Conservation (phyloP, 2,329 filamentous ascomycete species). For the Xylariaceae sp. region DNA sequence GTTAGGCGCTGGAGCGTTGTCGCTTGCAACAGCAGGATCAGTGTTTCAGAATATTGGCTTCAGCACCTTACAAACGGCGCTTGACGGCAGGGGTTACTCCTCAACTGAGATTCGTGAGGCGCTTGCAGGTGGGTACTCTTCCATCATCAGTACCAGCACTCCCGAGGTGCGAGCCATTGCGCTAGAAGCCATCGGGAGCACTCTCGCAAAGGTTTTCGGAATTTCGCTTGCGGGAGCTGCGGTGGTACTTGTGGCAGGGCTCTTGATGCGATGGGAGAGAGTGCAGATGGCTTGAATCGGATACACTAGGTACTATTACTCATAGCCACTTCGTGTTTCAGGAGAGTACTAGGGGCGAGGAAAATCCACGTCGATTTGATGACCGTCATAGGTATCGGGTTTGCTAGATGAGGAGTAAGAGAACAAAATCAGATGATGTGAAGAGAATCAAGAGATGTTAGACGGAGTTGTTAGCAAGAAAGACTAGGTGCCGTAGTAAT, state of each 20-base stretch:
- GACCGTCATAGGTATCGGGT: too few species aligned
- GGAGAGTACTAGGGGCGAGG: too few species aligned
- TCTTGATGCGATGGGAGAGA: neutral
- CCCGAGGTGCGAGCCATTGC: neutral
- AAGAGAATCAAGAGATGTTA: too few species aligned
- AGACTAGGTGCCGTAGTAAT: too few species aligned
- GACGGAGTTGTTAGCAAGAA: too few species aligned
- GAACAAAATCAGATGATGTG: too few species aligned
- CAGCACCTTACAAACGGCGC: neutral
- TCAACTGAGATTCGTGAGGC: neutral
- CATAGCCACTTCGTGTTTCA: too few species aligned
- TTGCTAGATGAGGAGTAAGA: too few species aligned
- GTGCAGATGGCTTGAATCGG: neutral
- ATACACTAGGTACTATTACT: too few species aligned
- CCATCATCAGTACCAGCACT: neutral
- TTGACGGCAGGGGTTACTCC: neutral
- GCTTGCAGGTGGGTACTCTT: neutral
- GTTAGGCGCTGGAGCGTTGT: neutral
- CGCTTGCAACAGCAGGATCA: neutral
- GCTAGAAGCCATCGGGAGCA: neutral
- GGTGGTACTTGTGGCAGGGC: neutral
- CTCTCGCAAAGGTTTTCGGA: neutral
- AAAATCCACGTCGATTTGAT: too few species aligned
- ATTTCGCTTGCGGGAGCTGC: neutral
- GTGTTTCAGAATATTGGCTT: neutral